These are phyloP conservation scores for Curvularia hawaiiensis DNA, from an alignment of 2,329 filamentous ascomycete species.

Conservation along the genomic window DNA sequence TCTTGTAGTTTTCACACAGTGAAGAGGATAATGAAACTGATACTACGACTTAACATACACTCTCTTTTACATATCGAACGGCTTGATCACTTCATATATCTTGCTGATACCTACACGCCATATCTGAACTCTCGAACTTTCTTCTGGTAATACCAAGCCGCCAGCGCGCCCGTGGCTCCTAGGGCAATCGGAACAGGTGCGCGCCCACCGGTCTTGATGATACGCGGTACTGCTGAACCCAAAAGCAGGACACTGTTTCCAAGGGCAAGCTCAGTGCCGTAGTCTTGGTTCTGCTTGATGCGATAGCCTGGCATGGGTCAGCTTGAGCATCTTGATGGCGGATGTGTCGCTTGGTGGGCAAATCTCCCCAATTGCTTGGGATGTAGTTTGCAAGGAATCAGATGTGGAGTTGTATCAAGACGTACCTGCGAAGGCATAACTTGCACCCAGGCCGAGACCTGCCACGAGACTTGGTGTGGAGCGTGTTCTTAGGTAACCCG, in stretches of 20 bases:
- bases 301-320: conserved; percentile 23
- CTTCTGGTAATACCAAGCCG: conserved; percentile 38
- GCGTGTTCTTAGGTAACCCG: conserved; percentile 35
- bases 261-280: conserved; percentile 36
- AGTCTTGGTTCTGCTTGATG: conserved; percentile 38
- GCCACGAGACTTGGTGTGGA: conserved; percentile 37
- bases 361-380: not conserved
- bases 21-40: too few species aligned
- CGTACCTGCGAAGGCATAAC: conserved; percentile 34
- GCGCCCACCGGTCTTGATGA: conserved; percentile 35
- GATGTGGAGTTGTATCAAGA: not conserved
- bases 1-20: too few species aligned
- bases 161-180: conserved; percentile 30
- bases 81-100: not conserved
- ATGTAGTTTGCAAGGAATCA: not conserved
- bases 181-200: conserved; percentile 35
- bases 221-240: conserved; percentile 33
- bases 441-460: conserved; percentile 32
- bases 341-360: not conserved
- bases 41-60: too few species aligned
- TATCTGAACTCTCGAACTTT: conserved; percentile 40
- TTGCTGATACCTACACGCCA: conserved; percentile 21
- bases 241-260: conserved; percentile 33
- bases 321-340: not conserved
- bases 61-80: not conserved